Conservation (phyloP, 169 alveolate species). For the Amoebophrya sp. region DNA sequence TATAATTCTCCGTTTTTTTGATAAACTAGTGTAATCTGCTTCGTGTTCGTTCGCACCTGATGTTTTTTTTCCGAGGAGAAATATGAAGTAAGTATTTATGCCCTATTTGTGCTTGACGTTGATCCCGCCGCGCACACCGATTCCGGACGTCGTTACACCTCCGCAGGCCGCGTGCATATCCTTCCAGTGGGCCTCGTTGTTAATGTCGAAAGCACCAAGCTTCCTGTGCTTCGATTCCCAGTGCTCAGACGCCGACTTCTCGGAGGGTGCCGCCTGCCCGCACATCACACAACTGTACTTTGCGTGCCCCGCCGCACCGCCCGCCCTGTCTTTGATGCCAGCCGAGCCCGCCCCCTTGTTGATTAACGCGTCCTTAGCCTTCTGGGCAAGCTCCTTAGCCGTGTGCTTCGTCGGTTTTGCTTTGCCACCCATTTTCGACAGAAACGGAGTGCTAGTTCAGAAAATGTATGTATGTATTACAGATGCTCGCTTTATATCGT, state of each 20-base stretch:
- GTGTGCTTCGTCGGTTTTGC: neutral
- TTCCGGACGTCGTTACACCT: neutral
- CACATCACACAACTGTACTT: neutral
- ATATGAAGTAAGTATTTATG: too few relatives aligned
- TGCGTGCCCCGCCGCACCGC: neutral
- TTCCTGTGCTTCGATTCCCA: neutral
- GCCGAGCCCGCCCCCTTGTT: neutral
- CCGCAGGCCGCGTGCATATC: constrained; percentile 5
- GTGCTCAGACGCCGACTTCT: neutral
- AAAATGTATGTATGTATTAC: too few relatives aligned
- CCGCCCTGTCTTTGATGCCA: neutral
- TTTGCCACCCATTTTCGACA: neutral
- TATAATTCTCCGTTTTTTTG: too few relatives aligned
- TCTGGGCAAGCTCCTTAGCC: neutral
- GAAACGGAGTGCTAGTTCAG: too few relatives aligned
- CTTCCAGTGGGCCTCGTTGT: neutral
- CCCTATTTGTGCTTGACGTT: neutral
- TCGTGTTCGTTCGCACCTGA: too few relatives aligned
- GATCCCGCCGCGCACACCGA: neutral
- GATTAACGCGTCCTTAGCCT: neutral
- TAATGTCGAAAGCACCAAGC: neutral
- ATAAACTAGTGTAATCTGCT: too few relatives aligned
- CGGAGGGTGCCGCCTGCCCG: neutral
- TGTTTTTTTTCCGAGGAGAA: too few relatives aligned
- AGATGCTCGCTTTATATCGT: too few relatives aligned